Evolutionary conservation across 768 basidiomycete genomes (phyloP), one percentile per base, ranked within the genome.

Genomic region (Lentinula sp.): DNA sequence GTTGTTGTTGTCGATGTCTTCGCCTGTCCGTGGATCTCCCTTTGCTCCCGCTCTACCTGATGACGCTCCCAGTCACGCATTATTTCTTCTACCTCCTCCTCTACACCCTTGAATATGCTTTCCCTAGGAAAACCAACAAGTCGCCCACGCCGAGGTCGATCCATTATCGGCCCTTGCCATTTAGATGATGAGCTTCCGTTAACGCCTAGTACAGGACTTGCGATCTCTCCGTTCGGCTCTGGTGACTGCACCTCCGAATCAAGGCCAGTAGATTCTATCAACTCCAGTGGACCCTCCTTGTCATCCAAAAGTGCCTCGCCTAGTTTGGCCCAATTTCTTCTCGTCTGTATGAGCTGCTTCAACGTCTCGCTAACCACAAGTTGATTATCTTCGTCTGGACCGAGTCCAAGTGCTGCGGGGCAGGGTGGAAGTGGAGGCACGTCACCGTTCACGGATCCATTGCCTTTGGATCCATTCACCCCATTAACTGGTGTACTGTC

Each of bases 41-140:
- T 68, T 67, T 48, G 61, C 57, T 54, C 55, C 23, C 40, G 18
- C 40, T 56, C 55, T 15, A 21, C 55, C 2, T 43, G 7, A 28
- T 28, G 39, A 31, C 40, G 55, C 23, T 56, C 55, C 55, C 55
- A 70, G 69, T 28, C 60, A 73, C 60, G 62, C 75, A 73, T 68
- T 58, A 78, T 73, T 63, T 66, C 73, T 52, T 71, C 69, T 7
- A 88, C 78, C 64, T 85, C 85, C 60, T 88, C 86, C 4, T 90
- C 87, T 54, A 93, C 72, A 21, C 88, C 94, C 56, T 81, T 80
- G 70, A 84, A 98, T 10, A 95, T 74, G 69, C 89, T 93, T 74
- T 74, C 78, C 71, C 77, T 73, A 2, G 93, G 93, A 16, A 95
- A 76, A n/a, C 89, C 91, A 75, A 82, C 90, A 67, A 90, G 85